phyloP scores from a whole-genome alignment of 768 basidiomycete genomes.

The Boletales sp. region DNA sequence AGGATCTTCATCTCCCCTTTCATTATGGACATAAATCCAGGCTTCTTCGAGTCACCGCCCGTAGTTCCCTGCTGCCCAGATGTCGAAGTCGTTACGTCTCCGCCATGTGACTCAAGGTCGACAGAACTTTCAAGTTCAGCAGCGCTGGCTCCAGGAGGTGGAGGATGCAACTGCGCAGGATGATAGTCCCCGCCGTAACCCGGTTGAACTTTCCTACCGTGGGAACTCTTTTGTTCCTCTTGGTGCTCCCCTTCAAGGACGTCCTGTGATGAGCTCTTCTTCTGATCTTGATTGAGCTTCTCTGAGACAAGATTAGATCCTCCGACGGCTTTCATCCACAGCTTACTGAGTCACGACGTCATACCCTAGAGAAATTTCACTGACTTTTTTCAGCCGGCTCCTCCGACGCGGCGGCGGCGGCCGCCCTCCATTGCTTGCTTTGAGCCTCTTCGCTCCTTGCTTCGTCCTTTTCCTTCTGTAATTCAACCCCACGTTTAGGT shows the following conservation, averaged over 20 bases:
- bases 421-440: not conserved
- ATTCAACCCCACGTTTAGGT: not conserved
- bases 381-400: constrained; percentile 9
- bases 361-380: not conserved
- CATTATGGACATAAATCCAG: constrained; percentile 26
- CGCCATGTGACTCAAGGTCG: not conserved
- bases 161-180: constrained; percentile 28
- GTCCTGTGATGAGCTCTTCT: not conserved
- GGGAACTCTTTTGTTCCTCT: not conserved
- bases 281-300: not conserved
- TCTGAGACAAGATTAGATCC: not conserved
- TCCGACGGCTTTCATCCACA: not conserved
- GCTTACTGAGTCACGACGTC: not conserved
- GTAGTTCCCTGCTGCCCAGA: not conserved
- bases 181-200: constrained; percentile 23
- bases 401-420: not conserved
- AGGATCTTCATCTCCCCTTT: constrained; percentile 35
- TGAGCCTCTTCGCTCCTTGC: not conserved
- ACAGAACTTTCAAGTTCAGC: constrained; percentile 7
- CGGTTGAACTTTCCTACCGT: not conserved
- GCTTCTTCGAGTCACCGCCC: constrained; percentile 19
- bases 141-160: constrained; percentile 15
- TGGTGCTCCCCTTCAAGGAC: not conserved
- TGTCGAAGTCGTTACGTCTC: not conserved
- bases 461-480: not conserved